phyloP scores from a whole-genome alignment of 2,329 filamentous ascomycete species.

The Trematosphaeria pertusa region DNA sequence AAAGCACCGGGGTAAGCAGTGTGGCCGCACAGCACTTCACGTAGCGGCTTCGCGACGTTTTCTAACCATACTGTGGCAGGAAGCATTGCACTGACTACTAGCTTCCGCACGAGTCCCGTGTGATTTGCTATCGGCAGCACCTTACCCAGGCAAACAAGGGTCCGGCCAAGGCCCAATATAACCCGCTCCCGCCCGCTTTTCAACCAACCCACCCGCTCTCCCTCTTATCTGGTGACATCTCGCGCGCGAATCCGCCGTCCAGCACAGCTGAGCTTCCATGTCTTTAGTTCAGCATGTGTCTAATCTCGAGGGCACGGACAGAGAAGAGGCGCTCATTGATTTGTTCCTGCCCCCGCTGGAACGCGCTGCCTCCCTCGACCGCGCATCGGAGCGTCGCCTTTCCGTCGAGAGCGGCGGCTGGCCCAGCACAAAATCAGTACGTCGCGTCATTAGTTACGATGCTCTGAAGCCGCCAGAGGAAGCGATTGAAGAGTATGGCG shows the following conservation, averaged over 20 bases:
- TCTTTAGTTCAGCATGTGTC: slow-evolving; percentile 61
- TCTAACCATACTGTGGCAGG: no score
- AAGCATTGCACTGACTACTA: no score
- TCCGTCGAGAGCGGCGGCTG: slow-evolving; percentile 35
- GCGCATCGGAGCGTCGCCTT: slow-evolving; percentile 36
- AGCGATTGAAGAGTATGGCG: slow-evolving; percentile 49
- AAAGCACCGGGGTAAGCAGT: no score
- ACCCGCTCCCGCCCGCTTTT: slow-evolving; percentile 11
- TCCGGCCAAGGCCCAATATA: slow-evolving; percentile 8
- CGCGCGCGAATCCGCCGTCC: background rate
- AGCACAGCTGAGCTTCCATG: slow-evolving; percentile 44
- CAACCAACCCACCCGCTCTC: background rate
- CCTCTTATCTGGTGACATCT: background rate
- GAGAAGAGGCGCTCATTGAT: slow-evolving; percentile 49
- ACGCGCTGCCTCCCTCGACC: slow-evolving; percentile 36
- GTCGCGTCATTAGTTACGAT: slow-evolving; percentile 57
- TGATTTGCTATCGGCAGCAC: no score
- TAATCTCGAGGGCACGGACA: slow-evolving; percentile 57
- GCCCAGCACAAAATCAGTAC: slow-evolving; percentile 39
- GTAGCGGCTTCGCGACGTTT: no score
- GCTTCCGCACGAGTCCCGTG: no score
- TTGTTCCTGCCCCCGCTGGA: slow-evolving; percentile 45
- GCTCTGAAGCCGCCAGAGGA: slow-evolving; percentile 51
- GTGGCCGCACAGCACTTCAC: no score
- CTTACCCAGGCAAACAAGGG: slow-evolving; percentile 5